phyloP scores from a whole-genome alignment of 257 asterid genomes.

The Petunia axillaris region DNA sequence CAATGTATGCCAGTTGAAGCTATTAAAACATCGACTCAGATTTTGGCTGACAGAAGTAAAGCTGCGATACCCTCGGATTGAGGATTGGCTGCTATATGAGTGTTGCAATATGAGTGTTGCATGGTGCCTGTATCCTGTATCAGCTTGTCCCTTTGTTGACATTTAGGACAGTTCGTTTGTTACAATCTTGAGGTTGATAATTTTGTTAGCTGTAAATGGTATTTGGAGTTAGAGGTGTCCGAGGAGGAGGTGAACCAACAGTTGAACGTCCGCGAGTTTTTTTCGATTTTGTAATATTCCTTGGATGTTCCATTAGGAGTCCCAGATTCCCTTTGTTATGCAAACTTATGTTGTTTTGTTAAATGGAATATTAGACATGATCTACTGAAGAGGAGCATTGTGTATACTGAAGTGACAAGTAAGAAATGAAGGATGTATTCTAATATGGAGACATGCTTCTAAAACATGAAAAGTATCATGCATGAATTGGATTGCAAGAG shows the following conservation, averaged over 20 bases:
- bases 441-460: neutral
- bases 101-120: neutral
- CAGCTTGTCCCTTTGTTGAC: neutral
- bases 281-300: neutral
- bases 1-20: slow-evolving; percentile 9
- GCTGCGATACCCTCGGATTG: neutral
- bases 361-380: neutral
- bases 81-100: slow-evolving; percentile 5
- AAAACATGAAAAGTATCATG: neutral
- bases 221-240: slow-evolving; percentile 18
- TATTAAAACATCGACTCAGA: neutral
- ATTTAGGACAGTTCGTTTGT: neutral
- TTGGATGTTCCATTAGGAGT: neutral
- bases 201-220: slow-evolving; percentile 26
- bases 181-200: slow-evolving; percentile 18
- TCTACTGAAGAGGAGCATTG: slow-evolving; percentile 6
- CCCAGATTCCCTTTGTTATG: neutral
- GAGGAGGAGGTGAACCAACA: neutral
- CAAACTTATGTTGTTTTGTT: neutral
- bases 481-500: too few relatives aligned
- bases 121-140: neutral
- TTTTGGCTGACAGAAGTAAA: slow-evolving; percentile 18
- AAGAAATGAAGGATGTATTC: neutral
- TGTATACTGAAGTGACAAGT: neutral
- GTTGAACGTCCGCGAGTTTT: neutral